Base-by-base conservation (phyloP, 2,329 filamentous ascomycete genomes). In the Magnaporthiopsis incrustans region DNA sequence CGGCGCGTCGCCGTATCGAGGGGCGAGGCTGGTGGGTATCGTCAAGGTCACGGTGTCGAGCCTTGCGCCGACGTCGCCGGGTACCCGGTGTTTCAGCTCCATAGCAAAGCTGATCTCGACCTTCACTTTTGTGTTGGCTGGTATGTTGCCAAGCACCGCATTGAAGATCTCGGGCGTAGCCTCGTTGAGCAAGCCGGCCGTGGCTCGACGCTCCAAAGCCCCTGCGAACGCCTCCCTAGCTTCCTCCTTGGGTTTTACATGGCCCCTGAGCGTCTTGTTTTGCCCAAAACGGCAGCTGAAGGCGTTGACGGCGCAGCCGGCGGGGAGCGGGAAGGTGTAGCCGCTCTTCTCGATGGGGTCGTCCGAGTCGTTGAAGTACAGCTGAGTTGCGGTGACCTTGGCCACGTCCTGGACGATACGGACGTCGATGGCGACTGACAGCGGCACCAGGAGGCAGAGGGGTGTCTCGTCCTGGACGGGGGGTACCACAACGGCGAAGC, bases 111-210 rank as follows among this genome's bases (percentile, higher is more conserved):
- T 70, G n/a, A 73, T 61, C 15, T 68, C 66, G 14, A 68, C 65
- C 38, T 69, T 71, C 50, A 73, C n/a, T 30, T 66, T 68, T 26
- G 69, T 69, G 12, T 68, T 65, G 4, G 66, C 61, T 14, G 70
- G 71, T 15, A 73, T 69, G 44, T 69, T 69, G 26, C 71, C 72
- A 10, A 73, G 64, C 1, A 64, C 69, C 0, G 68, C 68, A 15
- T 69, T 72, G 57, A 73, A 71, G 8, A 73, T 67, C 59, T 73
- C 72, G 4, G 68, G 61, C 0, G 67, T 71, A 50, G 70, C 67
- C 62, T 72, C 68, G 33, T 73, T 68, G 4, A 73, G 65, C 4
- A 73, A 22, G 18, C 57, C 27, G 1, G 57, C 57, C 0, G 57
- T 59, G 18, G 3, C 18, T 4, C 12, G 25, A 5, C 57, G 26